Percentiles rank a stretch among this genome's conserved stretches.
These are phyloP conservation scores for Picea sitchensis DNA, from an alignment of 75 land plant species.

Conservation along the genomic window DNA sequence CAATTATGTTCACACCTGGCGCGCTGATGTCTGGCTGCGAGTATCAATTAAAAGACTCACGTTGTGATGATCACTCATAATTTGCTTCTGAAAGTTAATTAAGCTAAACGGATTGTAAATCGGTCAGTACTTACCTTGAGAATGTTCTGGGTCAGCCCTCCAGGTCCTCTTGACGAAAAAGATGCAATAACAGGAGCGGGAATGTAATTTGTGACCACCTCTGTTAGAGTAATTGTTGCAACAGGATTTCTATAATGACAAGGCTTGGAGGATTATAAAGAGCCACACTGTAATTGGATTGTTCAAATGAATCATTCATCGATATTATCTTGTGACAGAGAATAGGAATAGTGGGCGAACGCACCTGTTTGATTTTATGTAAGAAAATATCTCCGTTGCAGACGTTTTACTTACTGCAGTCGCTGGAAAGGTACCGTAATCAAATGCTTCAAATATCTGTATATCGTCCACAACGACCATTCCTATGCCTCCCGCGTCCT, in stretches of 20 bases:
- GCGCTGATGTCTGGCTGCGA: constrained; percentile 72
- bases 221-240: constrained; percentile 51
- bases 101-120: too few species aligned
- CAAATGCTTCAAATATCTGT: constrained; percentile 15
- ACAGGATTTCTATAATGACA: constrained; percentile 39
- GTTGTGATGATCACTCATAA: too few species aligned
- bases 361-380: constrained; percentile 58
- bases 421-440: constrained; percentile 33
- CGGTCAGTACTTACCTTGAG: constrained; percentile 44
- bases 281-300: too few species aligned
- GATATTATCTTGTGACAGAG: too few species aligned
- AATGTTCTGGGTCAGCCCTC: constrained; percentile 36
- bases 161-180: constrained; percentile 80
- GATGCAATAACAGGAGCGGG: constrained; percentile 70
- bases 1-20: constrained; percentile 58
- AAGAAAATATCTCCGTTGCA: constrained; percentile 31
- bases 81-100: too few species aligned
- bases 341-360: neutral
- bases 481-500: constrained; percentile 56
- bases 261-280: too few species aligned
- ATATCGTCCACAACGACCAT: constrained; percentile 41
- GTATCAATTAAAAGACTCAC: neutral
- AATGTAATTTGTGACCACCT: constrained; percentile 25
- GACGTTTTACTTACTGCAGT: constrained; percentile 27
- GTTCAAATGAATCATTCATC: too few species aligned